phyloP scores from a whole-genome alignment of 1,139 yeast genomes.

The Blastobotrys niveus region DNA sequence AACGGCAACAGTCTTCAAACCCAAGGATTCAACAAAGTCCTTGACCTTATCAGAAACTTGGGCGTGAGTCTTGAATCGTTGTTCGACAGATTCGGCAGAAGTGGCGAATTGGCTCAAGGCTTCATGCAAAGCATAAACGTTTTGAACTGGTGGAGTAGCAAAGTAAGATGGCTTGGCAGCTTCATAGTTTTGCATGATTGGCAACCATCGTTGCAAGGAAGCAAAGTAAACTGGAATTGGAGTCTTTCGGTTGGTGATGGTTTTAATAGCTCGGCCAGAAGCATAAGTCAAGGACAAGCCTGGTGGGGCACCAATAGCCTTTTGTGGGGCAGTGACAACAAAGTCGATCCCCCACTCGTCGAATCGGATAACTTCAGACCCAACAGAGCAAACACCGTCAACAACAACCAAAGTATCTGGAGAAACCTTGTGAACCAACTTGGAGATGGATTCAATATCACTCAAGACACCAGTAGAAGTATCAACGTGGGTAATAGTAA shows the following conservation, averaged over 20 bases:
- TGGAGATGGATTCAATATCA: conserved; percentile 61
- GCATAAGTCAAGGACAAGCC: conserved; percentile 79
- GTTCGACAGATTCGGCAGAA: conserved; percentile 47
- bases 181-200: conserved; percentile 85
- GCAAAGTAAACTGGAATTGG: conserved; percentile 65
- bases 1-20: conserved; percentile 63
- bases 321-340: conserved; percentile 88
- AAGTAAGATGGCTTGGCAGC: conserved; percentile 77
- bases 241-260: conserved; percentile 44
- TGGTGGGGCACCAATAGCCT: conserved; percentile 92
- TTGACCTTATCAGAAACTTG: conserved; percentile 63
- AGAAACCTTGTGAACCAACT: conserved; percentile 53
- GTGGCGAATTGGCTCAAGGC: conserved; percentile 68
- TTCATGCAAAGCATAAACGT: conserved; percentile 72
- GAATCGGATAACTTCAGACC: conserved; percentile 78
- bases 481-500: conserved; percentile 92
- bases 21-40: conserved; percentile 45
- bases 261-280: conserved; percentile 70
- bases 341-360: conserved; percentile 89
- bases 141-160: conserved; percentile 91
- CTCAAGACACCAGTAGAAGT: conserved; percentile 89
- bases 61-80: conserved; percentile 59
- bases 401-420: conserved; percentile 82
- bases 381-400: conserved; percentile 94
- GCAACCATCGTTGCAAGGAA: conserved; percentile 79